phyloP scores from a whole-genome alignment of 345 rosid genomes.

The Pugionium dolabratum region DNA sequence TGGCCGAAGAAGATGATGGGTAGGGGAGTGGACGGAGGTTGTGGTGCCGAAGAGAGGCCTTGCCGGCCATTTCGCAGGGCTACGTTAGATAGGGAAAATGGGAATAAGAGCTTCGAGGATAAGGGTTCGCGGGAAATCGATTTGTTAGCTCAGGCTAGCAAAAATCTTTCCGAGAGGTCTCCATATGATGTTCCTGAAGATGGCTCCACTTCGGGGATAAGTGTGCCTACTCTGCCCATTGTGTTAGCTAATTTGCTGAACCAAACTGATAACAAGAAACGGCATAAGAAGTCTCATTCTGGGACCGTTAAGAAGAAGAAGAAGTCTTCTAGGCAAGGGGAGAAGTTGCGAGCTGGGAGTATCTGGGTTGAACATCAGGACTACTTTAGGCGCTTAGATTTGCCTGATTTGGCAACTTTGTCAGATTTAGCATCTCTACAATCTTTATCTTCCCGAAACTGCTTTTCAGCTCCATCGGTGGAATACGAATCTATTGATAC shows the following conservation, averaged over 20 bases:
- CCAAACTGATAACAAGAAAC: slow-evolving; percentile 66
- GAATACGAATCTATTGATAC: slow-evolving; percentile 37
- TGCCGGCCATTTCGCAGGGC: slow-evolving; percentile 52
- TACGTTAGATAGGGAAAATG: slow-evolving; percentile 32
- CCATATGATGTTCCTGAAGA: slow-evolving; percentile 75
- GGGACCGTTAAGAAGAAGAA: slow-evolving; percentile 65
- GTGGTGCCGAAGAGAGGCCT: slow-evolving; percentile 75
- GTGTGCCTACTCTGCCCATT: slow-evolving; percentile 58
- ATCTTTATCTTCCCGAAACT: slow-evolving; percentile 50
- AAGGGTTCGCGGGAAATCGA: slow-evolving; percentile 38
- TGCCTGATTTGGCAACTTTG: slow-evolving; percentile 74
- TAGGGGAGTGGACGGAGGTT: slow-evolving; percentile 85
- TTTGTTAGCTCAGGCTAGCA: slow-evolving; percentile 79
- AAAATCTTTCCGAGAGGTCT: slow-evolving; percentile 66
- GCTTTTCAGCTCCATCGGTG: slow-evolving; percentile 51
- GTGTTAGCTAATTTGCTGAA: slow-evolving; percentile 68
- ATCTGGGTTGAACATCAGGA: slow-evolving; percentile 87
- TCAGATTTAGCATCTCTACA: slow-evolving; percentile 46
- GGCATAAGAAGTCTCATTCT: slow-evolving; percentile 72
- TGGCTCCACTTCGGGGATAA: slow-evolving; percentile 41
- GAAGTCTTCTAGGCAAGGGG: slow-evolving; percentile 63
- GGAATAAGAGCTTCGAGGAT: slow-evolving; percentile 33
- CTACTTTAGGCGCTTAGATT: slow-evolving; percentile 69
- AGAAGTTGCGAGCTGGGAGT: slow-evolving; percentile 53
- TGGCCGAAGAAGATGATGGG: slow-evolving; percentile 76